Percentiles rank a stretch among this genome's conserved stretches.
phyloP scores from a whole-genome alignment of 768 basidiomycete genomes.

The Suillus fuscotomentosus region DNA sequence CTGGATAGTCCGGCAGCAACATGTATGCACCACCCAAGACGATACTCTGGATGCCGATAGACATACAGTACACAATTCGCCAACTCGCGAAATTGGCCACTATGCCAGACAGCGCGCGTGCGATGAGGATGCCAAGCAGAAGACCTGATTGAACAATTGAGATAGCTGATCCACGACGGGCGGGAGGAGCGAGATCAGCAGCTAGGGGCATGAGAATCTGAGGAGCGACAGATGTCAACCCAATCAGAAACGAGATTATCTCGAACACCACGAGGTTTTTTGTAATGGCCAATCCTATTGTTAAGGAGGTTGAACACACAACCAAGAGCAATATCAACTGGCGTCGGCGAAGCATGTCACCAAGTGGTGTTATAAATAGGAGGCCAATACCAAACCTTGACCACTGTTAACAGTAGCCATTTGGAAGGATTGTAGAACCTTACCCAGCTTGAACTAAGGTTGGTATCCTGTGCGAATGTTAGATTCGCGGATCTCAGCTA shows the following conservation, averaged over 20 bases:
- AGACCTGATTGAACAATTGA: conserved; percentile 33
- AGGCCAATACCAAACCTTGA: conserved; percentile 29
- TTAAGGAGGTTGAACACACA: conserved; percentile 32
- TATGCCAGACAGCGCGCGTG: conserved; percentile 35
- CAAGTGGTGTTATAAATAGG: conserved; percentile 43
- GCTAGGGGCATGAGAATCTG: conserved; percentile 42
- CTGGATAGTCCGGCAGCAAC: conserved; percentile 41
- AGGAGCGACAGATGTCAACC: conserved; percentile 39
- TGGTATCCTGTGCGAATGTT: conserved; percentile 45
- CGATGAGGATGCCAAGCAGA: conserved; percentile 28
- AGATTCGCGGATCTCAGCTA: not conserved
- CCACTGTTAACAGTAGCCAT: not conserved
- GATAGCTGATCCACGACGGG: conserved; percentile 20
- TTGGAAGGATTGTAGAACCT: conserved; percentile 5
- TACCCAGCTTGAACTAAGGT: conserved; percentile 70
- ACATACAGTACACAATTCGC: conserved; percentile 41
- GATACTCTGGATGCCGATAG: conserved; percentile 33
- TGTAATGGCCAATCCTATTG: conserved; percentile 39
- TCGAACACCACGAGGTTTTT: conserved; percentile 31
- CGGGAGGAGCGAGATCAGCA: conserved; percentile 40
- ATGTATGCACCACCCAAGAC: conserved; percentile 30
- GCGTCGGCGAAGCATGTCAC: conserved; percentile 45
- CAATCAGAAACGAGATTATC: conserved; percentile 35
- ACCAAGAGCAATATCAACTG: conserved; percentile 38
- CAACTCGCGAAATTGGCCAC: conserved; percentile 41